Evolutionary conservation across 1,284 basidiomycete species (phyloP).

Genomic region (Ceratobasidium papillatum): DNA sequence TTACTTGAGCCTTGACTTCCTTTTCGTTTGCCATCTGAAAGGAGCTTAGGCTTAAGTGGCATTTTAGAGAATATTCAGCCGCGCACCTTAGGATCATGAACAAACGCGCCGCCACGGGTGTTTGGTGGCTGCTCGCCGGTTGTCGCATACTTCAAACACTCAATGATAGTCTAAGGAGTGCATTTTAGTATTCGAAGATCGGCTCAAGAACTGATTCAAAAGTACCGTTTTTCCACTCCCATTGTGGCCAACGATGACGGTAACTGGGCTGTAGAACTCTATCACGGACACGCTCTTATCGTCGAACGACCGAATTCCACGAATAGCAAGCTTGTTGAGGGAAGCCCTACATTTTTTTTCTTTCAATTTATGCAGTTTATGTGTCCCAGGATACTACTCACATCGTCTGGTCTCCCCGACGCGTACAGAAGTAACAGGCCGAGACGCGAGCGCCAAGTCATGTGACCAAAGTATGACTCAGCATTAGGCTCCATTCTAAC

Average conservation of each 20-base stretch:
- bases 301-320: conserved; percentile 86
- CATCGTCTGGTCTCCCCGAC: conserved; percentile 22
- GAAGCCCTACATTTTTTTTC: conserved; percentile 67
- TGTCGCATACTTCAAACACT: conserved; percentile 98
- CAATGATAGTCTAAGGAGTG: conserved; percentile 81
- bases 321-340: conserved; percentile 86
- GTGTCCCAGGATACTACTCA: neutral
- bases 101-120: conserved; percentile 96
- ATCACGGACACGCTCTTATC: conserved; percentile 95
- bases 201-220: conserved; percentile 43
- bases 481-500: neutral
- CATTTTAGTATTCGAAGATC: neutral
- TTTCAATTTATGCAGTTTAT: neutral
- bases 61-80: neutral
- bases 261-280: conserved; percentile 97
- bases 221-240: conserved; percentile 93
- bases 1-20: conserved; percentile 98
- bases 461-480: neutral
- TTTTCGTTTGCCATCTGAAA: conserved; percentile 92
- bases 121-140: conserved; percentile 98
- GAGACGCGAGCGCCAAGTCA: conserved; percentile 32
- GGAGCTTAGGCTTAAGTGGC: neutral
- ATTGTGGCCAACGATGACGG: conserved; percentile 98
- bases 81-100: conserved; percentile 89
- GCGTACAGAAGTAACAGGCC: conserved; percentile 15